Evolutionary conservation across 2,329 filamentous ascomycete species (phyloP).

Genomic region (Aspergillus pseudoglaucus): DNA sequence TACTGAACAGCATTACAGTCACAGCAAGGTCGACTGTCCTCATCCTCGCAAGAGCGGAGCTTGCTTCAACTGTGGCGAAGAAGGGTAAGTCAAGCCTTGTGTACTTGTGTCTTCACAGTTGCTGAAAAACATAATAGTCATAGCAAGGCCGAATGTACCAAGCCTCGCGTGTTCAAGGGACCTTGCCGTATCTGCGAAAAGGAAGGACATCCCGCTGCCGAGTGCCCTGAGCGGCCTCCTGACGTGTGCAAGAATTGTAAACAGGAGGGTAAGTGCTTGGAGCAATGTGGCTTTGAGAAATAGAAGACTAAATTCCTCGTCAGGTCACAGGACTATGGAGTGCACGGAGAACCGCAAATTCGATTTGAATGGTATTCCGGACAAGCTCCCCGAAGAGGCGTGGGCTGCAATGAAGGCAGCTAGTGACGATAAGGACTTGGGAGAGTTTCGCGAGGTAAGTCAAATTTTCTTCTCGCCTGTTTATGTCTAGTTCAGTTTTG

Average conservation of each 20-base stretch:
- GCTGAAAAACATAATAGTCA: conserved; percentile 23
- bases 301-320: conserved; percentile 3
- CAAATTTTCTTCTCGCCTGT: background rate
- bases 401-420: conserved; percentile 47
- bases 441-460: conserved; percentile 43
- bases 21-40: conserved; percentile 25
- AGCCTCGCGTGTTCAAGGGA: conserved; percentile 43
- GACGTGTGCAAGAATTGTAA: conserved; percentile 44
- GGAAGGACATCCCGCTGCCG: conserved; percentile 39
- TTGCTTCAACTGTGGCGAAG: conserved; percentile 40
- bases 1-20: background rate
- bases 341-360: conserved; percentile 42
- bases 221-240: conserved; percentile 39
- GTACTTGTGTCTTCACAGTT: background rate
- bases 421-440: conserved; percentile 44
- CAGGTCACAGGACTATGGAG: conserved; percentile 40
- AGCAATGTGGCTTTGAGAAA: background rate
- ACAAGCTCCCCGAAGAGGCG: conserved; percentile 43
- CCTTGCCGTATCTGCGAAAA: conserved; percentile 41
- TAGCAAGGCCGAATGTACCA: conserved; percentile 39
- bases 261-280: conserved; percentile 31
- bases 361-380: conserved; percentile 39
- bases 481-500: background rate
- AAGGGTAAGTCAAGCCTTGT: conserved; percentile 22
- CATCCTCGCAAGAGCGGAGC: conserved; percentile 29